phyloP scores from a whole-genome alignment of 805 yeast genomes.

The Sugiyamaella chiloensis region DNA sequence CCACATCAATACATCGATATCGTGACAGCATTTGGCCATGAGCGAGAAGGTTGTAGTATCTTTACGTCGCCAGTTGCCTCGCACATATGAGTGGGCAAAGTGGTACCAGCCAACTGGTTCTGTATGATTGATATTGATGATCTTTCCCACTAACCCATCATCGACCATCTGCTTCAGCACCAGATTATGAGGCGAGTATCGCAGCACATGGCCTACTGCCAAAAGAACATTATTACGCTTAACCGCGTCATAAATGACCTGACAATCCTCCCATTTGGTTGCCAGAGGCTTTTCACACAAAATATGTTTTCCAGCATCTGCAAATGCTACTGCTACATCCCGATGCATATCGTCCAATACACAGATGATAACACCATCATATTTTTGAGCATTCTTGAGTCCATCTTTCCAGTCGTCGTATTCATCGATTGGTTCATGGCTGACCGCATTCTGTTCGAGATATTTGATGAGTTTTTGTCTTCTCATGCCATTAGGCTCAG shows the following conservation, averaged over 20 bases:
- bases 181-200: conserved; percentile 29
- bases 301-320: conserved; percentile 24
- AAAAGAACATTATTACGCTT: conserved; percentile 23
- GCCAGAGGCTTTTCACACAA: conserved; percentile 30
- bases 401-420: conserved; percentile 25
- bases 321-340: conserved; percentile 28
- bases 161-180: conserved; percentile 25
- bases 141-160: conserved; percentile 23
- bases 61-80: conserved; percentile 29
- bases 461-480: conserved; percentile 13
- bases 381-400: conserved; percentile 17
- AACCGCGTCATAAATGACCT: conserved; percentile 24
- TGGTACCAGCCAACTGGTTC: conserved; percentile 31
- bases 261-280: conserved; percentile 25
- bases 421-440: conserved; percentile 12
- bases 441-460: neutral
- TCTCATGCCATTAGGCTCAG: conserved; percentile 20
- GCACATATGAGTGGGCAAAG: conserved; percentile 30
- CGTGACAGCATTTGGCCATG: conserved; percentile 32
- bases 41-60: conserved; percentile 25
- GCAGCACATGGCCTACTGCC: conserved; percentile 29
- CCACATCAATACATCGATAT: conserved; percentile 29
- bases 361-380: conserved; percentile 26
- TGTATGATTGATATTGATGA: conserved; percentile 28
- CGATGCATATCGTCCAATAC: conserved; percentile 28